Base-by-base conservation (phyloP, 768 basidiomycete species). In the Mycena epipterygia region DNA sequence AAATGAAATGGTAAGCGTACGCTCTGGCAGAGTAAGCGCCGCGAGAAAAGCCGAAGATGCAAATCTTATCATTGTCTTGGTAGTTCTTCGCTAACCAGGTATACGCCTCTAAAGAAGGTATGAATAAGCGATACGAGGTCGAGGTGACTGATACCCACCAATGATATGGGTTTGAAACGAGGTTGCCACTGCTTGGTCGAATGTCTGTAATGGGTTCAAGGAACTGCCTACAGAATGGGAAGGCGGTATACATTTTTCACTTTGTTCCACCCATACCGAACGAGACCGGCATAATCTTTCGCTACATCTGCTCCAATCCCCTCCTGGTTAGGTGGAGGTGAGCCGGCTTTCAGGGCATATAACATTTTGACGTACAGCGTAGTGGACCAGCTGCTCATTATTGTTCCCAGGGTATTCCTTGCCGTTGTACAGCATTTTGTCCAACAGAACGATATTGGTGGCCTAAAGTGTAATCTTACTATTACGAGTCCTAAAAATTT, bases 11-110 rank as follows among this genome's bases (percentile, higher is more conserved):
- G 44, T 39, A 57, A 11, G 46, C 64, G 33, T 46, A 51, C 64
- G 56, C 55, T 58, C 56, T 58, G 46, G 56, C 64, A 51, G 56
- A 37, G 64, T 58, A 66, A 30, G 64, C 55, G 56, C 64, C 64
- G 35, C 64, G 56, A 39, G 56, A 66, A 66, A 66, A 66, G 55
- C 64, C 64, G 27, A 66, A 66, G 35, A 66, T 66, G 56, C 64
- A 66, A 41, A 66, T 66, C 64, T 27, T 66, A 17, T 66, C 64
- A 39, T 57, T 32, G 55, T 58, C 64, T 58, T 41, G 46, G 37
- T 58, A 58, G 33, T 58, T 39, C 19, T 58, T 13, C 21, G 42
- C 53, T n/a, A 66, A 41, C 64, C 64, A 66, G 33, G 17, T 58
- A 41, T 58, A 66, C 32, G 55, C 64, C 32, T 48, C 64, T 66